Percentiles rank a stretch among this genome's conserved stretches.
Evolutionary conservation across 331 rosid species (phyloP).

Genomic region (Stylosanthes scabra): DNA sequence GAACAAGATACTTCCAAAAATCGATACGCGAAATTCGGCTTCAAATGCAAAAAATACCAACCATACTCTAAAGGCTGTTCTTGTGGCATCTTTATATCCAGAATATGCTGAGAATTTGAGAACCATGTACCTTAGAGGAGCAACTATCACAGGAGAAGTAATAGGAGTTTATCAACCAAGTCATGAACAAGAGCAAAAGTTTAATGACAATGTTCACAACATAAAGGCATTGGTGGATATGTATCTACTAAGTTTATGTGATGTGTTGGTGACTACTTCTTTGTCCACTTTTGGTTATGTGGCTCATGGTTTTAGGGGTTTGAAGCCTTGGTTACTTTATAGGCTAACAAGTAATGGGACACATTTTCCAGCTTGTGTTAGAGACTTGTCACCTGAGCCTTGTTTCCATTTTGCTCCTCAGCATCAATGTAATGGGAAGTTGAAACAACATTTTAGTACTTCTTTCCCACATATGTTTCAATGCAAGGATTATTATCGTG

Average conservation of each 20-base stretch:
- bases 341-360: not conserved
- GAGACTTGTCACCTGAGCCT: conserved; percentile 30
- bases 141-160: conserved; percentile 35
- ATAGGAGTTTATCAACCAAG: conserved; percentile 58
- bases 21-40: conserved; percentile 18
- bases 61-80: conserved; percentile 46
- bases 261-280: conserved; percentile 34
- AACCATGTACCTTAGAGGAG: conserved; percentile 21
- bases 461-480: not conserved
- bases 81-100: conserved; percentile 45
- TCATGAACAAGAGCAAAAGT: conserved; percentile 49
- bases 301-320: conserved; percentile 37
- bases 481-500: not conserved
- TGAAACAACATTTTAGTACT: not conserved
- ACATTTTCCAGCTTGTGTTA: not conserved
- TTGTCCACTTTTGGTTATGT: conserved; percentile 43
- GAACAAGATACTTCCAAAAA: conserved; percentile 56
- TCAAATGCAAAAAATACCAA: conserved; percentile 16
- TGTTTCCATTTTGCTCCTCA: conserved; percentile 24
- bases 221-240: conserved; percentile 53
- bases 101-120: conserved; percentile 16
- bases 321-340: conserved; percentile 25
- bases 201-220: conserved; percentile 42
- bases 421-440: conserved; percentile 9
- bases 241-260: conserved; percentile 40